phyloP scores from a whole-genome alignment of 2,329 filamentous ascomycete species.

The Paramyrothecium sp. region DNA sequence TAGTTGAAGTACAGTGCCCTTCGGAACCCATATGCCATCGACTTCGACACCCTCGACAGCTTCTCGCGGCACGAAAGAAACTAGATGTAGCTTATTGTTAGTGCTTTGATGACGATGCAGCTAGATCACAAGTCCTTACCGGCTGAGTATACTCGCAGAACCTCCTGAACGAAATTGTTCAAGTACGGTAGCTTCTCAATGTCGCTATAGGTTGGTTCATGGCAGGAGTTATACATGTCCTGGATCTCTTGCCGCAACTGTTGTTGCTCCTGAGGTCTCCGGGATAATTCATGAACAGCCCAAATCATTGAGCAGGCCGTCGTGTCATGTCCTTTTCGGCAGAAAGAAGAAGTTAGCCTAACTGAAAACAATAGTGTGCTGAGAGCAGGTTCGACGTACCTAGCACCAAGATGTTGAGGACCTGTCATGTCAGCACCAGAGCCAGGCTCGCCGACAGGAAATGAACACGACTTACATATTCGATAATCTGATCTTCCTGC shows the following conservation, averaged over 20 bases:
- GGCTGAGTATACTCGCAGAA: constrained; percentile 40
- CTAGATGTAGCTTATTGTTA: constrained; percentile 15
- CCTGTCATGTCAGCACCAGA: too few species aligned
- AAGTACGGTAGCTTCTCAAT: constrained; percentile 33
- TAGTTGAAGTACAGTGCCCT: constrained; percentile 35
- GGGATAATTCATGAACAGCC: constrained; percentile 38
- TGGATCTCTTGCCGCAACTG: constrained; percentile 36
- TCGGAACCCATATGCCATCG: constrained; percentile 32
- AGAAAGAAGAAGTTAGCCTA: too few species aligned
- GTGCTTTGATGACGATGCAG: background rate
- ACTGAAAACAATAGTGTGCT: too few species aligned
- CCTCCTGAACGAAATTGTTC: constrained; percentile 41
- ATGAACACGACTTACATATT: constrained; percentile 16
- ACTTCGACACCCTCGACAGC: constrained; percentile 30
- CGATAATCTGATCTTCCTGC: constrained; percentile 24
- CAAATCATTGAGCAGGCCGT: too few species aligned
- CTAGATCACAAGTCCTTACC: constrained; percentile 10
- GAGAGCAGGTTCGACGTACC: too few species aligned
- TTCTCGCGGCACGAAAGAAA: constrained; percentile 30
- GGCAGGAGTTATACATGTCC: constrained; percentile 8
- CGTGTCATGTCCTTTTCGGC: constrained; percentile 39
- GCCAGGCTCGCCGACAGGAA: constrained; percentile 24
- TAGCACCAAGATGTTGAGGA: constrained; percentile 42
- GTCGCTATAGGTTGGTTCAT: constrained; percentile 12
- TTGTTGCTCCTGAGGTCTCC: constrained; percentile 31